Evolutionary conservation across 768 basidiomycete genomes (phyloP).

Genomic region (Termitomyces sp.): DNA sequence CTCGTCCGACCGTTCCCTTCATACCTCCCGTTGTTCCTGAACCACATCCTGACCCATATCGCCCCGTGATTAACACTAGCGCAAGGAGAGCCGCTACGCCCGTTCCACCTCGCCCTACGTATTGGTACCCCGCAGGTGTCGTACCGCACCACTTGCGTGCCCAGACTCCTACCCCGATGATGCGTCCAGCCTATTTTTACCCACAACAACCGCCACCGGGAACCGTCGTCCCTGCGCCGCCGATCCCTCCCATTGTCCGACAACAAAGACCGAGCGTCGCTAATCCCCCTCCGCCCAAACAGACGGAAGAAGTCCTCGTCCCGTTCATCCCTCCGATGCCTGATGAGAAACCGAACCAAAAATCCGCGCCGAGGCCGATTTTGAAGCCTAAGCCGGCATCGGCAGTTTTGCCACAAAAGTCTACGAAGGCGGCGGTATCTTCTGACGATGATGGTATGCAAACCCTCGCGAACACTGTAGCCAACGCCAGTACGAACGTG

Average conservation of each 20-base stretch:
- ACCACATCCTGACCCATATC: neutral
- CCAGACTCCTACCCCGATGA: neutral
- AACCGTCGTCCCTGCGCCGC: slow-evolving; percentile 1
- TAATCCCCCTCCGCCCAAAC: neutral
- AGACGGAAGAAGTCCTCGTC: neutral
- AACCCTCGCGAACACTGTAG: neutral
- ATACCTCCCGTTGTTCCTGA: neutral
- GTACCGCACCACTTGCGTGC: neutral
- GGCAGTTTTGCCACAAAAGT: neutral
- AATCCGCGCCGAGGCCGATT: neutral
- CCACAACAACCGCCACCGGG: neutral
- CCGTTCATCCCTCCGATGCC: slow-evolving; percentile 10
- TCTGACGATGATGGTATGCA: neutral
- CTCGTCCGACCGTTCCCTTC: neutral
- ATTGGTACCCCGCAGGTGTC: slow-evolving; percentile 8
- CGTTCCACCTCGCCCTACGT: neutral
- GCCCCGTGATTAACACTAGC: neutral
- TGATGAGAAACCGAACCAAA: neutral
- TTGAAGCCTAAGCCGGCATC: slow-evolving; percentile 3
- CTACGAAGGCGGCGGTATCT: neutral
- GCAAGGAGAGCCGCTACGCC: neutral
- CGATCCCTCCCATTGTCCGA: neutral
- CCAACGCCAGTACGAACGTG: neutral
- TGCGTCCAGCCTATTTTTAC: neutral
- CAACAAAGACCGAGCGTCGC: neutral